Evolutionary conservation across 495 filamentous ascomycete species (phyloP).

Genomic region (Penicillium cosmopolitanum): DNA sequence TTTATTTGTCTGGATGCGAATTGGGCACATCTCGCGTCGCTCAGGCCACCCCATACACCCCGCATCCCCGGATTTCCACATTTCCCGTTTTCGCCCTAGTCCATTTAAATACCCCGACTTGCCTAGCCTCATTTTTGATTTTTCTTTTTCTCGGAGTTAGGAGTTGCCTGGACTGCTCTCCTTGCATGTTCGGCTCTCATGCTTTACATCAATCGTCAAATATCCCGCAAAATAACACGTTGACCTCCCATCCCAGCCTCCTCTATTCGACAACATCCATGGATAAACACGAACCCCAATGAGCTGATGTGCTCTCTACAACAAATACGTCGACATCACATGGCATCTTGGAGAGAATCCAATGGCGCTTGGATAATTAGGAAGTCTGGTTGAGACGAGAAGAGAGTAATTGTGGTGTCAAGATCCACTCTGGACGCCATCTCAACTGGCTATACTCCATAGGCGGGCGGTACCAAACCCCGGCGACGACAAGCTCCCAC

Average conservation of each 20-base stretch:
- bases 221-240: not conserved
- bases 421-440: not conserved
- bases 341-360: not conserved
- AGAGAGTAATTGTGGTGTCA: no score
- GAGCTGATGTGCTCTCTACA: not conserved
- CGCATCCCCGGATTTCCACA: constrained; percentile 1
- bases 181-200: no score
- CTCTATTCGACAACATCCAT: not conserved
- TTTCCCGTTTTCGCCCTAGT: not conserved
- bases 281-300: no score
- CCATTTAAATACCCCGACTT: not conserved
- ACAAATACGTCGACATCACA: not conserved
- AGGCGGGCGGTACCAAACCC: constrained; percentile 31
- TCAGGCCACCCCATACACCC: not conserved
- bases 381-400: no score
- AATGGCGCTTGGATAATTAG: no score
- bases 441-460: not conserved
- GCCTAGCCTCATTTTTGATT: not conserved
- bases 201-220: not conserved
- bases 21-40: not conserved
- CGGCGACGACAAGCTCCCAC: constrained; percentile 36
- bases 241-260: not conserved
- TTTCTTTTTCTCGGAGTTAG: not conserved
- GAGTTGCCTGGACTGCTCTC: no score
- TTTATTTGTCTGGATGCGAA: not conserved